Percentiles rank a stretch among this genome's conserved stretches.
Evolutionary conservation across 2,329 filamentous ascomycete genomes (phyloP).

Genomic region (Microsporum audouinii): DNA sequence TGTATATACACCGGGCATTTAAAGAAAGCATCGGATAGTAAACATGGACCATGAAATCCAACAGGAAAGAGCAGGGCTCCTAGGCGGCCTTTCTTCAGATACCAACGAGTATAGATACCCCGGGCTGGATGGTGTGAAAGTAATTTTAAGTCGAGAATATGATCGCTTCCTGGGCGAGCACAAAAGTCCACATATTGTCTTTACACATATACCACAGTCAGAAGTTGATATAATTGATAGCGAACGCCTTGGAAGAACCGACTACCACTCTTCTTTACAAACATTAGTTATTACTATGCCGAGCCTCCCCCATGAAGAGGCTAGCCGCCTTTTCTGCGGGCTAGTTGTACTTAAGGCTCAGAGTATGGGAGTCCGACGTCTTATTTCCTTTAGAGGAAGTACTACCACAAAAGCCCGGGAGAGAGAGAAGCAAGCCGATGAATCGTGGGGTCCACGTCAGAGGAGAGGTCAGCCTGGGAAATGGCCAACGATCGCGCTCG

Average conservation of each 20-base stretch:
- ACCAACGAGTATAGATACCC: neutral
- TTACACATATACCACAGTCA: neutral
- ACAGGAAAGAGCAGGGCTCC: neutral
- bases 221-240: neutral
- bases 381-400: neutral
- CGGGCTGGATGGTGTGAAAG: neutral
- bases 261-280: neutral
- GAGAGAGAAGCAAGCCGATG: neutral
- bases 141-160: neutral
- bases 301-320: neutral
- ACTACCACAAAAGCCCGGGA: neutral
- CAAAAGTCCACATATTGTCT: neutral
- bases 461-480: neutral
- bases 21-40: no score
- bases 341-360: neutral
- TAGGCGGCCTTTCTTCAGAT: neutral
- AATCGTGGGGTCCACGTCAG: neutral
- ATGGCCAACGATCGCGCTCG: slow-evolving; percentile 6
- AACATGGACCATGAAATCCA: neutral
- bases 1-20: no score
- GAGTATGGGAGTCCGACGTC: neutral
- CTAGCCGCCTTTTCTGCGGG: neutral
- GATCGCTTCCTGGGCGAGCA: neutral
- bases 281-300: neutral
- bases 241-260: neutral